Percentiles rank a stretch among this genome's conserved stretches.
Evolutionary conservation across 805 yeast genomes (phyloP).

Genomic region (Alloascoidea hylecoeti): DNA sequence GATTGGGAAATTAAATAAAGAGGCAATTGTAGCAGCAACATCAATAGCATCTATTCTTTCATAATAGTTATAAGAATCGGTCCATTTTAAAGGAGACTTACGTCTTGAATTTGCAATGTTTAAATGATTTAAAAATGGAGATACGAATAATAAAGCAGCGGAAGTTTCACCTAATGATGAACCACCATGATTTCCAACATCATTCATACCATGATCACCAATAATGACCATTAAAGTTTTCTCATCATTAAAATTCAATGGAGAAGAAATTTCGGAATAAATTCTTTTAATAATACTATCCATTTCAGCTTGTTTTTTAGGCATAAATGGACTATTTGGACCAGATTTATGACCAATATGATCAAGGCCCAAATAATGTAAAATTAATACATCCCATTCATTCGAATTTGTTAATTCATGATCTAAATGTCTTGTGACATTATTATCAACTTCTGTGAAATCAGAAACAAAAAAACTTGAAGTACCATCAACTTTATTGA

Average conservation of each 20-base stretch:
- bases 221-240: constrained; percentile 56
- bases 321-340: constrained; percentile 69
- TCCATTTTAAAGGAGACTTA: constrained; percentile 11
- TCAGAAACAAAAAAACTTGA: constrained; percentile 91
- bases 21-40: constrained; percentile 55
- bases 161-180: constrained; percentile 87
- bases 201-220: constrained; percentile 98
- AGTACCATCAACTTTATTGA: constrained; percentile 68
- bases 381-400: constrained; percentile 73
- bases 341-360: constrained; percentile 99
- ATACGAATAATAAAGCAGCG: constrained; percentile 61
- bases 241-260: constrained; percentile 21
- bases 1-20: constrained; percentile 46
- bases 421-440: constrained; percentile 80
- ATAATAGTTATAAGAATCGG: constrained; percentile 38
- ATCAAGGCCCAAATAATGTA: constrained; percentile 89
- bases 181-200: constrained; percentile 94
- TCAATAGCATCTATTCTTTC: constrained; percentile 49
- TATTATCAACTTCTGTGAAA: constrained; percentile 84
- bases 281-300: constrained; percentile 46
- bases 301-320: constrained; percentile 75
- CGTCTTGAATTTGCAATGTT: constrained; percentile 3
- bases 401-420: constrained; percentile 27
- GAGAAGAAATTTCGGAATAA: constrained; percentile 34
- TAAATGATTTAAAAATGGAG: constrained; percentile 35